These are phyloP conservation scores for Penicillium fimorum DNA, from an alignment of 495 filamentous ascomycete genomes.

Conservation along the genomic window DNA sequence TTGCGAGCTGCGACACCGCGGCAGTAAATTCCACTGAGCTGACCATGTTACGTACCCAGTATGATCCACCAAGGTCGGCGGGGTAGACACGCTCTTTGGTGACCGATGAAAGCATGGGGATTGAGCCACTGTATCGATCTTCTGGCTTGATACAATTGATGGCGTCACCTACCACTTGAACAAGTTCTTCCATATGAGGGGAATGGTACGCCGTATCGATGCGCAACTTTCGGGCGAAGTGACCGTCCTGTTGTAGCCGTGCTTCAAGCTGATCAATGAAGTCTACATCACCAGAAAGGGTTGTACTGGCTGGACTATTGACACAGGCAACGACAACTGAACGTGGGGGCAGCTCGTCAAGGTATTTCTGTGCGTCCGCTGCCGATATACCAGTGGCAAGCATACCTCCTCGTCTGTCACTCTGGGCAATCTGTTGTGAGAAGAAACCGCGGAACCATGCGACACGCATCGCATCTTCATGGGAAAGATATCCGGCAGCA, in stretches of 20 bases:
- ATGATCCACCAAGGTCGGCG: constrained; percentile 25
- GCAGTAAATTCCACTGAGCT: constrained; percentile 42
- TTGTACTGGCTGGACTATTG: constrained; percentile 45
- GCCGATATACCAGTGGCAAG: constrained; percentile 30
- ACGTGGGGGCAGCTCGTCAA: constrained; percentile 10
- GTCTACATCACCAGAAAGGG: constrained; percentile 42
- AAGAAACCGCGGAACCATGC: constrained; percentile 41
- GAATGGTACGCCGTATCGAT: constrained; percentile 60
- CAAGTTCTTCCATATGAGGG: constrained; percentile 38
- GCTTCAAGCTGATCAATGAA: constrained; percentile 34
- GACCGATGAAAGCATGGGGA: constrained; percentile 40
- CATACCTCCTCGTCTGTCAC: constrained; percentile 40
- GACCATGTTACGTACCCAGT: constrained; percentile 48
- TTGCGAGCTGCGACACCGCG: constrained; percentile 26
- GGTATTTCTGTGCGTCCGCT: constrained; percentile 21
- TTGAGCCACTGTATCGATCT: constrained; percentile 14
- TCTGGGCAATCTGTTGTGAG: constrained; percentile 35
- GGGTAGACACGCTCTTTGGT: constrained; percentile 25
- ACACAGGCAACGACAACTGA: constrained; percentile 42
- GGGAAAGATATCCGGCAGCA: constrained; percentile 26
- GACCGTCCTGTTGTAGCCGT: constrained; percentile 27
- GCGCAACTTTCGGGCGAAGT: constrained; percentile 43
- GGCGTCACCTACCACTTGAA: constrained; percentile 18
- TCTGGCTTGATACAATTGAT: constrained; percentile 21
- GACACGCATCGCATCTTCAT: constrained; percentile 27